Evolutionary conservation across 129 eudicot species (phyloP), one percentile per base, ranked within the genome.

Genomic region (Gnaphalium uliginosum): DNA sequence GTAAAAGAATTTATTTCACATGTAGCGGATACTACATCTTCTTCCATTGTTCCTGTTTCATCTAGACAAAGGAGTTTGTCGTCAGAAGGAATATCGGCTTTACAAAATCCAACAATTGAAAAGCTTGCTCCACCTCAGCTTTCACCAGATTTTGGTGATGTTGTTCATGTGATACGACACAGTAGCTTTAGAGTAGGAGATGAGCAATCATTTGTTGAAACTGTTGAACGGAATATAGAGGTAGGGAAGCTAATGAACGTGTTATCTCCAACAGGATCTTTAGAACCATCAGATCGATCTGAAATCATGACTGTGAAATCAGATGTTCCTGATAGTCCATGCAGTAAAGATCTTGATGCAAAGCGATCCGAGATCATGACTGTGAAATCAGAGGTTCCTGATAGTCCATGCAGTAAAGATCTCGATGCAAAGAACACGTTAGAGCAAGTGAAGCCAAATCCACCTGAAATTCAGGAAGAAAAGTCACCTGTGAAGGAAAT

Each of bases 141-240:
- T 50, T 78, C 81, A 33, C 86, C 88, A 33, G 88, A 87, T 75
- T 71, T 81, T 70, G 86, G 85, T 78, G 95, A 89, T 46, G 85
- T 86, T 73, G 83, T 84, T 76, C 97, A 92, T 74, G 92, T 85
- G 61, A 87, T 82, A 53, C 78, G 83, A 22, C 92, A 86, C 35
- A 88, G 92, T 79, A 90, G 89, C 80, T 86, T 81, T 79, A 87
- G 82, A 25, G 86, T 74, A 27, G 90, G 89, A 51, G 70, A 73
- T 54, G 96, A 92, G 61, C 91, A 76, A 48, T 79, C 87, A 0
- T 64, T n/a, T 56, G 61, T 87, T 69, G 68, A 63, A 63, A 27
- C 39, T 25, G 76, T 76, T 41, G 87, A 88, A 57, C 86, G 82
- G 66, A 82, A 77, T 65, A 33, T 84, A 63, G 37, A 63, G 41